These are phyloP conservation scores for Leptographium wingfieldii DNA, from an alignment of 2,329 filamentous ascomycete species.

Conservation along the genomic window DNA sequence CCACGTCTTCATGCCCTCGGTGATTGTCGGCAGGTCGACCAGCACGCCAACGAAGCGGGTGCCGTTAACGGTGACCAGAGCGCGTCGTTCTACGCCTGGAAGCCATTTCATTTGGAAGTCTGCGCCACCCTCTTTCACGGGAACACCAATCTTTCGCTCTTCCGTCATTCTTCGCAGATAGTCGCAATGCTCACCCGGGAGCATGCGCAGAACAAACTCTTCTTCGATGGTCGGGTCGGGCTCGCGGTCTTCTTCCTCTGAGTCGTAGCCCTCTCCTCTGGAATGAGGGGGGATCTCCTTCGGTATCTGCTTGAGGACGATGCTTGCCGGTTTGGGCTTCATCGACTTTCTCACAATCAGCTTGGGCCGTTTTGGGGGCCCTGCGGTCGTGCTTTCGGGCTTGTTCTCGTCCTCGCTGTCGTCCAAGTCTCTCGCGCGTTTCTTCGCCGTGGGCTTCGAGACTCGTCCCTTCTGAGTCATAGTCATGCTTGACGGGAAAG, in stretches of 20 bases:
- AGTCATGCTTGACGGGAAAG: slow-evolving; percentile 3
- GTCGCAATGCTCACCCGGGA: slow-evolving; percentile 73
- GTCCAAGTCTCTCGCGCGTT: slow-evolving; percentile 43
- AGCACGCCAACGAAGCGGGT: slow-evolving; percentile 64
- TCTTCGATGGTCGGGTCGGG: slow-evolving; percentile 79
- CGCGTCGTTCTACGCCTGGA: slow-evolving; percentile 53
- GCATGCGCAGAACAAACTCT: slow-evolving; percentile 80
- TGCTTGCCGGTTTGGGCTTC: slow-evolving; percentile 26
- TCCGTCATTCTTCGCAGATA: slow-evolving; percentile 66
- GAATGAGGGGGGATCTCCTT: slow-evolving; percentile 53
- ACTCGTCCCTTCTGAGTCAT: slow-evolving; percentile 50
- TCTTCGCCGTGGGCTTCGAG: slow-evolving; percentile 49
- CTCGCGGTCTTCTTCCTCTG: slow-evolving; percentile 85
- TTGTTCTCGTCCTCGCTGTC: slow-evolving; percentile 31
- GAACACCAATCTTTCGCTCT: slow-evolving; percentile 62
- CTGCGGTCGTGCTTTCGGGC: slow-evolving; percentile 14
- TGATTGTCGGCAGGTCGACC: slow-evolving; percentile 75
- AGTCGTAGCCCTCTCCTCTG: slow-evolving; percentile 86
- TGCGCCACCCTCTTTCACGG: slow-evolving; percentile 51
- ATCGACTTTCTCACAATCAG: slow-evolving; percentile 32
- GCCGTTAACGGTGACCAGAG: slow-evolving; percentile 56
- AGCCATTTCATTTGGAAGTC: slow-evolving; percentile 76
- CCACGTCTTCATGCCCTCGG: slow-evolving; percentile 89
- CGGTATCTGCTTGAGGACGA: slow-evolving; percentile 27
- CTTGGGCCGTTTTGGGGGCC: slow-evolving; percentile 39